These are phyloP conservation scores for Chrysanthemum lavandulifolium DNA, from an alignment of 129 eudicot species.

Conservation along the genomic window DNA sequence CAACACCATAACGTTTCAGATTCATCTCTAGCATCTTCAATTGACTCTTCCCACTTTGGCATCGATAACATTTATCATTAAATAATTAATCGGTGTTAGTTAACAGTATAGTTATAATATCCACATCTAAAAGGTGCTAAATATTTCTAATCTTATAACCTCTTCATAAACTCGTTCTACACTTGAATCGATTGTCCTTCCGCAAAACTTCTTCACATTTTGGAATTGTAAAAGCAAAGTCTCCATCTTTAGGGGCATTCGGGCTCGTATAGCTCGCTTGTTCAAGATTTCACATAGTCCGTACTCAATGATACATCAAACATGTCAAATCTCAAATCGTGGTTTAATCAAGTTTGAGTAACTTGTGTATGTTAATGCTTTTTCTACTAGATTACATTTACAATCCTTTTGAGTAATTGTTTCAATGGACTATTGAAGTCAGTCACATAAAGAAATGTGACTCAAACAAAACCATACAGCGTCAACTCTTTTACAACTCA, in stretches of 20 bases:
- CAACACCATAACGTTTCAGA: too few relatives aligned
- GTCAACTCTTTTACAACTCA: not conserved
- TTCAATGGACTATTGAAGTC: too few relatives aligned
- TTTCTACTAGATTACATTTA: too few relatives aligned
- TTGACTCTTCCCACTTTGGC: constrained; percentile 80
- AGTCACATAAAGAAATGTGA: too few relatives aligned
- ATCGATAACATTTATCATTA: constrained; percentile 33
- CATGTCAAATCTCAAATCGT: constrained; percentile 8
- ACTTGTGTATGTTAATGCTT: too few relatives aligned
- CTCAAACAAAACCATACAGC: too few relatives aligned
- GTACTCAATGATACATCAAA: constrained; percentile 81
- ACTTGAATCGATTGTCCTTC: constrained; percentile 62
- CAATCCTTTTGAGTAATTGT: too few relatives aligned
- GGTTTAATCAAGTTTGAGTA: not conserved
- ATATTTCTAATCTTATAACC: constrained; percentile 40
- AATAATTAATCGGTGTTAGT: constrained; percentile 4
- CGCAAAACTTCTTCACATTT: constrained; percentile 70
- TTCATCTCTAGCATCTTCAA: constrained; percentile 49
- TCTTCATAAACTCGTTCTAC: constrained; percentile 53
- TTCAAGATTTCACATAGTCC: constrained; percentile 94
- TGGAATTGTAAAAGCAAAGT: constrained; percentile 56
- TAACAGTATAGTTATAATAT: not conserved
- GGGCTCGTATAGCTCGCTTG: constrained; percentile 58
- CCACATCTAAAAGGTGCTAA: constrained; percentile 2
- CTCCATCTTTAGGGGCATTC: constrained; percentile 77